Evolutionary conservation across 306 rosid species (phyloP).

Genomic region (Cicer yamashitae): DNA sequence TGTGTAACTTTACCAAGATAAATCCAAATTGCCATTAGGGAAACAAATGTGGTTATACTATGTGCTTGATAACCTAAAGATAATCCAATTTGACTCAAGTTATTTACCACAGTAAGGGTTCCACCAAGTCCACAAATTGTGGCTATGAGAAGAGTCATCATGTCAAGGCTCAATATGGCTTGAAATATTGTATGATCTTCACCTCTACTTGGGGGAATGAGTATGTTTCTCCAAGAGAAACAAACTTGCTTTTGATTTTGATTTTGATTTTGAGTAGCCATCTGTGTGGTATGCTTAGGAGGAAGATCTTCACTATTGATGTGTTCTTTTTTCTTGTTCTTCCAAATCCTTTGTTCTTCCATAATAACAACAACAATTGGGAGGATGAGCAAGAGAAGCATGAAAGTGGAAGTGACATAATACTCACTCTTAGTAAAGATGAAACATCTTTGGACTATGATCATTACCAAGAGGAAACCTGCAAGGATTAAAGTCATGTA

Average conservation of each 20-base stretch:
- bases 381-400: slow-evolving; percentile 58
- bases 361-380: slow-evolving; percentile 55
- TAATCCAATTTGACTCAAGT: slow-evolving; percentile 69
- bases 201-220: slow-evolving; percentile 56
- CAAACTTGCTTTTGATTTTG: slow-evolving; percentile 9
- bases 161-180: slow-evolving; percentile 67
- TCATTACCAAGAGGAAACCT: slow-evolving; percentile 57
- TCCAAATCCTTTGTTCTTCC: slow-evolving; percentile 55
- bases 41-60: slow-evolving; percentile 58
- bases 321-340: slow-evolving; percentile 30
- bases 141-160: slow-evolving; percentile 58
- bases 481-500: slow-evolving; percentile 63
- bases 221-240: slow-evolving; percentile 48
- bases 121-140: slow-evolving; percentile 73
- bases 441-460: slow-evolving; percentile 55
- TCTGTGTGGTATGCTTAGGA: slow-evolving; percentile 36
- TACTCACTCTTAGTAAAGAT: slow-evolving; percentile 47
- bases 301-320: slow-evolving; percentile 8
- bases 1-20: slow-evolving; percentile 55
- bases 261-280: background rate
- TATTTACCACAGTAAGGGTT: slow-evolving; percentile 55
- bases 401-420: slow-evolving; percentile 42
- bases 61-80: slow-evolving; percentile 55
- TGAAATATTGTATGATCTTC: slow-evolving; percentile 68
- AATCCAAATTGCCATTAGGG: slow-evolving; percentile 64